phyloP scores from a whole-genome alignment of 345 rosid genomes.

The Salix exigua region DNA sequence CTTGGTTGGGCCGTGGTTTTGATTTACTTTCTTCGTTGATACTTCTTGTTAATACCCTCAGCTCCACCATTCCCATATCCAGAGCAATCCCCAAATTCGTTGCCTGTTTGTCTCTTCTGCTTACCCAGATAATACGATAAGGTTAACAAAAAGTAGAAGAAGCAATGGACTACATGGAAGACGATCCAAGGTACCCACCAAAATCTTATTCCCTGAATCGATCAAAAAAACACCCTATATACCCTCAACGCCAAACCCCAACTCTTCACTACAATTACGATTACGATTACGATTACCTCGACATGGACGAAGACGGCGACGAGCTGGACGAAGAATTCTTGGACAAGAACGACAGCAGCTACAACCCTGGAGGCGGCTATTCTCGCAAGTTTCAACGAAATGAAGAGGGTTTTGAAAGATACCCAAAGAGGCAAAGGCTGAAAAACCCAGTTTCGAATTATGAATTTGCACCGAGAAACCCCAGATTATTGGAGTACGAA shows the following conservation, averaged over 20 bases:
- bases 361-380: constrained; percentile 10
- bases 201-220: constrained; percentile 32
- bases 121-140: neutral
- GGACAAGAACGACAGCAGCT: constrained; percentile 1
- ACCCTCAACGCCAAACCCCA: constrained; percentile 22
- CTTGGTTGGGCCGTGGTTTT: too few relatives aligned
- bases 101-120: too few relatives aligned
- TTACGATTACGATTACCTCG: constrained; percentile 13
- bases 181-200: constrained; percentile 25
- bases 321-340: constrained; percentile 16
- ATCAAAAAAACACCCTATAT: constrained; percentile 15
- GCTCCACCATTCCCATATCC: too few relatives aligned
- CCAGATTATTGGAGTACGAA: neutral
- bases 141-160: neutral
- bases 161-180: constrained; percentile 27
- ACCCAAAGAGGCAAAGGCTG: constrained; percentile 39
- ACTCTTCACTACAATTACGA: constrained; percentile 12
- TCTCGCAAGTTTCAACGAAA: constrained; percentile 14
- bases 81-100: too few relatives aligned
- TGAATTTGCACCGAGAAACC: constrained; percentile 24
- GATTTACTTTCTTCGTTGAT: too few relatives aligned
- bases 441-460: constrained; percentile 25
- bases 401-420: constrained; percentile 25
- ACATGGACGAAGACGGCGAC: constrained; percentile 18
- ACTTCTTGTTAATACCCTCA: too few relatives aligned